phyloP scores from a whole-genome alignment of 352 stramenopile genomes.

The Phytophthora palmivora region DNA sequence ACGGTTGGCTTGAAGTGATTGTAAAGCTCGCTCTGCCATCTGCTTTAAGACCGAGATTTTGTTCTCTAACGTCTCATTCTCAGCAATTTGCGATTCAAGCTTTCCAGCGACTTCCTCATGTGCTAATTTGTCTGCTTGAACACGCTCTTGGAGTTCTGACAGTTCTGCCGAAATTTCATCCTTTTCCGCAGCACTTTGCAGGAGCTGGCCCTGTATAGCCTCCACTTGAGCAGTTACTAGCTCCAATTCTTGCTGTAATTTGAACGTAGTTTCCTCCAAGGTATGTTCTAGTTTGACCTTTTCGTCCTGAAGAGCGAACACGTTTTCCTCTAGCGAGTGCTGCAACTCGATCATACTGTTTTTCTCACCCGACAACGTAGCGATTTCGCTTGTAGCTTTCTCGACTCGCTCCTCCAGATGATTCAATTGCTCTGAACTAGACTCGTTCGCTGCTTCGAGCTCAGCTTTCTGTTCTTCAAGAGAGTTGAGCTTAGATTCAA shows the following conservation, averaged over 20 bases:
- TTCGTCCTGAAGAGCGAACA: conserved; percentile 45
- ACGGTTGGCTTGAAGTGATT: conserved; percentile 32
- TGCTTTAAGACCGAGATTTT: conserved; percentile 39
- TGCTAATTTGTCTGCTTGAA: conserved; percentile 32
- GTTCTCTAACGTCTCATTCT: conserved; percentile 38
- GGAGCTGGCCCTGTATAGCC: conserved; percentile 29
- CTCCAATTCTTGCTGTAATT: conserved; percentile 39
- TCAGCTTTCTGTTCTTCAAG: conserved; percentile 51
- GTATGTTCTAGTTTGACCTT: conserved; percentile 49
- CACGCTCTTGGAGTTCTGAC: conserved; percentile 18
- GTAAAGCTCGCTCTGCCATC: conserved; percentile 45
- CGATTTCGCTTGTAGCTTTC: conserved; percentile 31
- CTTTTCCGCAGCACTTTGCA: conserved; percentile 29
- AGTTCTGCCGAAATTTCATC: conserved; percentile 18
- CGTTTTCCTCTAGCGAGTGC: conserved; percentile 42
- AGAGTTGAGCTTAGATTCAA: conserved; percentile 41
- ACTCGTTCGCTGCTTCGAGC: conserved; percentile 38
- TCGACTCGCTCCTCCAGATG: conserved; percentile 33
- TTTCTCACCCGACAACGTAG: conserved; percentile 36
- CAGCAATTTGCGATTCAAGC: conserved; percentile 33
- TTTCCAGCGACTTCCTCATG: conserved; percentile 23
- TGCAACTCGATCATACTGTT: conserved; percentile 35
- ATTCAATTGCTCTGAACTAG: conserved; percentile 27
- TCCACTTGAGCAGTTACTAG: conserved; percentile 23
- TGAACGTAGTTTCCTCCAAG: conserved; percentile 42